Evolutionary conservation across 192 early-diverging fungal genomes (phyloP), one percentile per base, ranked within the genome.

Genomic region (Podila verticillata): DNA sequence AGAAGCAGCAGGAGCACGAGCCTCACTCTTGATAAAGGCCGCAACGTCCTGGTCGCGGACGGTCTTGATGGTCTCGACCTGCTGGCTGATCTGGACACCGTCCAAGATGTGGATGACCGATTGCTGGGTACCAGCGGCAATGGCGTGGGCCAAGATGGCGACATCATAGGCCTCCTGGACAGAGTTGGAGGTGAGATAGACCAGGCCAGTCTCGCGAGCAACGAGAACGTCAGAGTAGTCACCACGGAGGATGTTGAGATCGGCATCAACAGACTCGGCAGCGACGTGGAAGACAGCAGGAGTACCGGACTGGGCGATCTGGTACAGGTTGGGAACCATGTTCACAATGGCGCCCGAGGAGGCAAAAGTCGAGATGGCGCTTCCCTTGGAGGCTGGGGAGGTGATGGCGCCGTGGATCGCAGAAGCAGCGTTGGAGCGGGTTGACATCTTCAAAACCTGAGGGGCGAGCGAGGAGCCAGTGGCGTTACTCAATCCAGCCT

Each of bases 101-200:
- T 93, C 92, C 68, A 94, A 89, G 65, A 94, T 83, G 85, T 98
- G 96, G 20, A 97, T 82, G 30, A 96, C 90, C 0, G 96, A 95
- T 15, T 87, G 75, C n/a, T 72, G 61, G 12, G 89, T 82, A 2
- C 86, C 75, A 12, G 74, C 62, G 4, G 96, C 80, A n/a, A 94
- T 84, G 24, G 96, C 85, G 74, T 98, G 95, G 32, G 96, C 92
- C 66, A 95, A 85, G 20, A 97, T 57, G 17, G 95, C 91, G 57
- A 98, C 74, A 68, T 99, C 96, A 68, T 98, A 93, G 12, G 95
- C 92, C 78, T 97, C 95, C 79, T 97, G 96, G 10, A 92, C 91
- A 24, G 87, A 87, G 66, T 72, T 84, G 32, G 96, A 97, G 7
- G 90, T 85, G 48, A 98, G 72, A 26, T 96, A 83, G 44, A 90